Evolutionary conservation across 306 rosid genomes (phyloP), one percentile per base, ranked within the genome.

Genomic region (Cucurbita maxima): DNA sequence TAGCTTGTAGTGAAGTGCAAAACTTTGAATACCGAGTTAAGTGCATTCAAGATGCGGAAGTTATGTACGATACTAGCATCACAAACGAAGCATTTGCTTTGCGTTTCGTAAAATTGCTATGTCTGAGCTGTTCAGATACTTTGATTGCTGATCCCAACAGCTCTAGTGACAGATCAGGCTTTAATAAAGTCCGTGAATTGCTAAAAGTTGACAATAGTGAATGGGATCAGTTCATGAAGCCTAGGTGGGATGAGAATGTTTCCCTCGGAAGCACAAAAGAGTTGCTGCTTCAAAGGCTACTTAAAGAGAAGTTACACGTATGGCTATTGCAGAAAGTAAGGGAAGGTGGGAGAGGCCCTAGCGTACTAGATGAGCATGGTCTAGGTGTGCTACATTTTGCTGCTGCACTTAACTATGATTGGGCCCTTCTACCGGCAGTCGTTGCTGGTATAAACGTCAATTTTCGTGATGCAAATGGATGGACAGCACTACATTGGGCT

Each of bases 401-500:
- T 30, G 96, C 96, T 44, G 96, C 96, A 76, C 91, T 92, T 78
- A 95, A 89, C 68, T 92, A 88, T 72, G 86, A 90, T 79, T 92
- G 98, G 98, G 98, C 94, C 75, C 70, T 92, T 58, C 76, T 80
- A 77, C 96, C 98, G 5, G 85, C 88, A 67, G 73, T 79, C 66
- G 76, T 82, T 84, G 88, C 98, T 0, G 96, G 98, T 73, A 92
- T 88, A 20, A 87, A 83, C 72, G 87, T 92, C 70, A 92, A 92
- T 77, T 92, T 92, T 61, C 96, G 96, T 60, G 98, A 92, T 77
- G 83, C 77, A 74, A 83, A 92, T 82, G 98, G 96, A 76, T 92
- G 96, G 98, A 90, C 92, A 10, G 91, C 96, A 45, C 96, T 92
- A 81, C 98, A 92, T 76, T 92, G 98, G 98, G 98, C 98, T 5